These are phyloP conservation scores for Exserohilum rostratum DNA, from an alignment of 2,329 filamentous ascomycete genomes.

Conservation along the genomic window DNA sequence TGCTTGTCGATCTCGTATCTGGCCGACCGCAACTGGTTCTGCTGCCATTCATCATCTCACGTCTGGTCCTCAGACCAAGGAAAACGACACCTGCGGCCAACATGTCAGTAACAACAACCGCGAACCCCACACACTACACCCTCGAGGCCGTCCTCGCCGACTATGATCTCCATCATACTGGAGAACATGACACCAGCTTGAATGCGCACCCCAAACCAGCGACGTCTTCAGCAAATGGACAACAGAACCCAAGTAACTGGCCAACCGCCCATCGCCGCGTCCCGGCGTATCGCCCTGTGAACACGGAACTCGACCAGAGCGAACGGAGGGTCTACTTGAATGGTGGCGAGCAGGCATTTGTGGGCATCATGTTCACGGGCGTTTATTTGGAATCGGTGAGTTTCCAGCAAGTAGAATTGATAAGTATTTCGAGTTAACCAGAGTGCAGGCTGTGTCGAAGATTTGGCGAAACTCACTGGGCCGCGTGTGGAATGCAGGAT, in stretches of 20 bases:
- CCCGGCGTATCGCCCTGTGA: constrained; percentile 55
- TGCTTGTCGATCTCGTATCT: neutral
- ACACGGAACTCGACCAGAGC: constrained; percentile 51
- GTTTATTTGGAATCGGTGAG: constrained; percentile 53
- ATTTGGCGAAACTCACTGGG: constrained; percentile 60
- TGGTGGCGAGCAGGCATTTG: constrained; percentile 54
- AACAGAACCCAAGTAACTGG: constrained; percentile 49
- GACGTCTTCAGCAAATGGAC: constrained; percentile 24
- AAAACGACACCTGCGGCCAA: constrained; percentile 5
- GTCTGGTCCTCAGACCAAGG: neutral
- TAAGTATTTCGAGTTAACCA: constrained; percentile 3
- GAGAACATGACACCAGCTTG: constrained; percentile 31
- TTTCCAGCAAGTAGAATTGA: constrained; percentile 7
- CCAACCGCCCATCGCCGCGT: constrained; percentile 56
- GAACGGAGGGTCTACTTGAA: constrained; percentile 55
- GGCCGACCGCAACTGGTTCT: neutral
- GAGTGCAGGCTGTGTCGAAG: constrained; percentile 48
- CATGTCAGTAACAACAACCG: constrained; percentile 55
- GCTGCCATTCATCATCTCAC: neutral
- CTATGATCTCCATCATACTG: constrained; percentile 56
- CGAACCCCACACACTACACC: constrained; percentile 48
- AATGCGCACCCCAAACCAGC: constrained; percentile 37
- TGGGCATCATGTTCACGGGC: constrained; percentile 59
- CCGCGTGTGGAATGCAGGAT: constrained; percentile 56
- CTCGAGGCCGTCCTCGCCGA: constrained; percentile 50